A percentile compares a stretch with the other conserved stretches of the same genome.
Evolutionary conservation across 2,329 filamentous ascomycete genomes (phyloP).

Genomic region (Verticillium isaacii): DNA sequence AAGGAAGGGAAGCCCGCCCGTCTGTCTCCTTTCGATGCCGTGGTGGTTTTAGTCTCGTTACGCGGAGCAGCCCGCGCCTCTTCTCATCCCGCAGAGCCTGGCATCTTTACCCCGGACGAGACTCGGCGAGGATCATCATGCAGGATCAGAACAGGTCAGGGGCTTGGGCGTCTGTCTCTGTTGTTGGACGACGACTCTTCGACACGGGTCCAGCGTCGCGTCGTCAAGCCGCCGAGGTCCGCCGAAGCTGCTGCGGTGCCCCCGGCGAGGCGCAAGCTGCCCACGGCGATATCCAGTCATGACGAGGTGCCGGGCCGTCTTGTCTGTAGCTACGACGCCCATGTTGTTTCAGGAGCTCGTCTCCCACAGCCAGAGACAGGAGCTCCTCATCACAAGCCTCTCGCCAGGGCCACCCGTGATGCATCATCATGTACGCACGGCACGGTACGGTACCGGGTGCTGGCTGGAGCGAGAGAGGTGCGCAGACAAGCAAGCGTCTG

Average conservation of each 20-base stretch:
- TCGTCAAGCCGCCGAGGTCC: not conserved
- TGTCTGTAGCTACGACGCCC: conserved; percentile 7
- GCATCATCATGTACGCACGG: conserved; percentile 7
- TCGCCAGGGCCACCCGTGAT: conserved; percentile 4
- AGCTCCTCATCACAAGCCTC: not conserved
- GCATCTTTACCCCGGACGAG: not conserved
- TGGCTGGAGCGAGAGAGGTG: not conserved
- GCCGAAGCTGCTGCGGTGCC: not conserved
- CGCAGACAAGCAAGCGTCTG: not conserved
- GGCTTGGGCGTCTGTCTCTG: not conserved
- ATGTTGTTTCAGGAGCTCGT: conserved; percentile 12
- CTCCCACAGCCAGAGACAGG: conserved; percentile 9
- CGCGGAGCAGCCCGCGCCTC: not conserved
- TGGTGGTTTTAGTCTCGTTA: not conserved
- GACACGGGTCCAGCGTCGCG: not conserved
- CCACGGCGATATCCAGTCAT: conserved; percentile 4
- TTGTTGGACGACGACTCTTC: not conserved
- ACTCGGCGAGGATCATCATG: not conserved
- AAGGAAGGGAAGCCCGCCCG: conserved; percentile 1
- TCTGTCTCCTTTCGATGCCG: not conserved
- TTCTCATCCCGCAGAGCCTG: not conserved
- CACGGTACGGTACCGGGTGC: not conserved
- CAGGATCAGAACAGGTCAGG: conserved; percentile 2
- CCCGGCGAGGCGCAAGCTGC: conserved; percentile 4
- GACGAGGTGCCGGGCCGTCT: not conserved